Conservation (phyloP, 2,329 filamentous ascomycete genomes). For the Calonectria henricotiae region DNA sequence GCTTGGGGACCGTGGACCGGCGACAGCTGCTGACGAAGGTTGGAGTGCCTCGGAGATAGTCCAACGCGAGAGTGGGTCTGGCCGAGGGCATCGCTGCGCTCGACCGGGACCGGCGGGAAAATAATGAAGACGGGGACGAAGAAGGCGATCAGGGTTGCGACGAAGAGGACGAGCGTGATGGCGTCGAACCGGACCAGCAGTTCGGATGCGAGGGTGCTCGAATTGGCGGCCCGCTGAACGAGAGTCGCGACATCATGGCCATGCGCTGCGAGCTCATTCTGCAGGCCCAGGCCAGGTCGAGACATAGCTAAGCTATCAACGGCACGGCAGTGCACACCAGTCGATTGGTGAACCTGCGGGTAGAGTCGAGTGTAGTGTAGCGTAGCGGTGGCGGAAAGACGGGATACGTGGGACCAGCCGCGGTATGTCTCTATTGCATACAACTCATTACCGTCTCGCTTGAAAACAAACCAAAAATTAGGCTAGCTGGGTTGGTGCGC, state of each 20-base stretch:
- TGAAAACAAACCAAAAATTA: neutral
- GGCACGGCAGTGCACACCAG: constrained; percentile 16
- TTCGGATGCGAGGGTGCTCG: constrained; percentile 44
- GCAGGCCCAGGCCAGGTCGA: constrained; percentile 43
- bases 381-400: constrained; percentile 18
- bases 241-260: constrained; percentile 36
- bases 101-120: constrained; percentile 70
- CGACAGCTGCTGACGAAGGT: constrained; percentile 54
- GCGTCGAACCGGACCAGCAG: constrained; percentile 52
- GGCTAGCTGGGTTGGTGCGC: neutral
- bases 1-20: constrained; percentile 45
- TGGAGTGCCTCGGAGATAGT: constrained; percentile 59
- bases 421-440: constrained; percentile 6
- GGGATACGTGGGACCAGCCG: constrained; percentile 19
- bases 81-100: constrained; percentile 68
- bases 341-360: constrained; percentile 12
- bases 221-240: constrained; percentile 43
- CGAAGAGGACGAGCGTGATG: constrained; percentile 60
- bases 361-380: neutral
- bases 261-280: constrained; percentile 42
- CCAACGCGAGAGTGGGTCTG: constrained; percentile 71
- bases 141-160: constrained; percentile 67
- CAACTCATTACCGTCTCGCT: constrained; percentile 2
- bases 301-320: constrained; percentile 36
- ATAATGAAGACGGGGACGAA: constrained; percentile 69